These are phyloP conservation scores for Galeopsis tetrahit DNA, from an alignment of 257 asterid species.

Conservation along the genomic window DNA sequence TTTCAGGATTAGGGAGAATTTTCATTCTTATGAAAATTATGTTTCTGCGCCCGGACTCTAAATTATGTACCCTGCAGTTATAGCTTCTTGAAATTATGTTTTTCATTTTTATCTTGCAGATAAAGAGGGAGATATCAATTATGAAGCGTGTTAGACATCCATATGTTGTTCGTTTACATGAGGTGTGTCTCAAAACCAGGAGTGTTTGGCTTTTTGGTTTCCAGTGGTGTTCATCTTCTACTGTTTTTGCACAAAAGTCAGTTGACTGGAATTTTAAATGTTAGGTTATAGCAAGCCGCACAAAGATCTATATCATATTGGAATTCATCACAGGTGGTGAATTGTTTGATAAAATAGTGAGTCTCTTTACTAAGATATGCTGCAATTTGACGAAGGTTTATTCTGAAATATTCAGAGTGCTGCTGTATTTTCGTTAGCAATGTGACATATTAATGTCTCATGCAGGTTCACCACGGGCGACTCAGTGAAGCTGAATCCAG, in stretches of 20 bases:
- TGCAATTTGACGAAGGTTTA: constrained; percentile 11
- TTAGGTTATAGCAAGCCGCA: constrained; percentile 97
- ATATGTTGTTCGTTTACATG: constrained; percentile 83
- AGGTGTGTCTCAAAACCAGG: constrained; percentile 59
- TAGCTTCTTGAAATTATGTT: constrained; percentile 24
- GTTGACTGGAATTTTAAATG: constrained; percentile 27
- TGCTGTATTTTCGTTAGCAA: background rate
- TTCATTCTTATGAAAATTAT: background rate
- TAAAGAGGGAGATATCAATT: constrained; percentile 93
- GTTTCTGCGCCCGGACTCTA: background rate
- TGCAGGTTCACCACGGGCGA: constrained; percentile 91
- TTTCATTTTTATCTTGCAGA: constrained; percentile 60
- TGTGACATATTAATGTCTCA: constrained; percentile 24
- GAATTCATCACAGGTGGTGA: constrained; percentile 99
- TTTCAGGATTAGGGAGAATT: constrained; percentile 9
- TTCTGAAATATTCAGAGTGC: constrained; percentile 25
- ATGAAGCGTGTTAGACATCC: constrained; percentile 99
- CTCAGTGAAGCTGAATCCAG: constrained; percentile 96
- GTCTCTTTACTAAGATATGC: constrained; percentile 39
- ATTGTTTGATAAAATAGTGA: constrained; percentile 94
- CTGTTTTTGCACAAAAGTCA: constrained; percentile 20
- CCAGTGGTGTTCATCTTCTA: constrained; percentile 17
- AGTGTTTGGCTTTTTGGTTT: constrained; percentile 30
- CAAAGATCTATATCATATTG: constrained; percentile 93
- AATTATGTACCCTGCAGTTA: constrained; percentile 18